Percentiles rank a stretch among this genome's conserved stretches.
These are phyloP conservation scores for Escallonia herrerae DNA, from an alignment of 129 eudicot genomes.

Conservation along the genomic window DNA sequence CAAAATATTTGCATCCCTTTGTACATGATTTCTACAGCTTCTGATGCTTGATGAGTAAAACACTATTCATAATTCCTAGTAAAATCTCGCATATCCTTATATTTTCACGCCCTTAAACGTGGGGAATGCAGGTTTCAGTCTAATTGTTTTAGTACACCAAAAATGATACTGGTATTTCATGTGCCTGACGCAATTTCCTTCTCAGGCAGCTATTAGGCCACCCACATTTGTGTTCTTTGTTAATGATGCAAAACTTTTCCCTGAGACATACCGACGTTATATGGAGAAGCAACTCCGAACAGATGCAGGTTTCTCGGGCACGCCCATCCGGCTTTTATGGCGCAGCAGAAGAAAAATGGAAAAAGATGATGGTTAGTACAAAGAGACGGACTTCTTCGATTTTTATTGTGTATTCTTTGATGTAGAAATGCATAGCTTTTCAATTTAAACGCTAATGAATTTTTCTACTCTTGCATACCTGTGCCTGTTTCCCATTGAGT, in stretches of 20 bases:
- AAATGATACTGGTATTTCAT: not conserved
- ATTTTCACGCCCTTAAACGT: not conserved
- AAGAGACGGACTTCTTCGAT: not conserved
- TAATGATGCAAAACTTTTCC: constrained; percentile 89
- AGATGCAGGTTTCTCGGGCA: constrained; percentile 86
- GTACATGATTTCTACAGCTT: no score
- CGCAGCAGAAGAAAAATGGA: constrained; percentile 73
- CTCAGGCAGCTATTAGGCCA: constrained; percentile 94
- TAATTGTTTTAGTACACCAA: not conserved
- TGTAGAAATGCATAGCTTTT: not conserved
- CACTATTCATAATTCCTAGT: not conserved
- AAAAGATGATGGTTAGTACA: constrained; percentile 48
- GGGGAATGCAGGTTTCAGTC: no score
- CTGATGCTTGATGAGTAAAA: not conserved
- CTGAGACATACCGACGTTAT: constrained; percentile 82
- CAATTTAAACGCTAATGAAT: not conserved
- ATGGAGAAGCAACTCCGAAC: constrained; percentile 96
- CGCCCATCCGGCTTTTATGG: constrained; percentile 97
- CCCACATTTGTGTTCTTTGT: constrained; percentile 99
- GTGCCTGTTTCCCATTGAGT: not conserved
- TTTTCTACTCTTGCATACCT: not conserved
- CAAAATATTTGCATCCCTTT: no score
- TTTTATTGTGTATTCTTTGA: not conserved
- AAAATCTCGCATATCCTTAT: not conserved
- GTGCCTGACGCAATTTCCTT: constrained; percentile 9